Percentiles rank a stretch among this genome's conserved stretches.
Conservation (phyloP, 2,329 filamentous ascomycete species). For the Aureobasidium zeae region DNA sequence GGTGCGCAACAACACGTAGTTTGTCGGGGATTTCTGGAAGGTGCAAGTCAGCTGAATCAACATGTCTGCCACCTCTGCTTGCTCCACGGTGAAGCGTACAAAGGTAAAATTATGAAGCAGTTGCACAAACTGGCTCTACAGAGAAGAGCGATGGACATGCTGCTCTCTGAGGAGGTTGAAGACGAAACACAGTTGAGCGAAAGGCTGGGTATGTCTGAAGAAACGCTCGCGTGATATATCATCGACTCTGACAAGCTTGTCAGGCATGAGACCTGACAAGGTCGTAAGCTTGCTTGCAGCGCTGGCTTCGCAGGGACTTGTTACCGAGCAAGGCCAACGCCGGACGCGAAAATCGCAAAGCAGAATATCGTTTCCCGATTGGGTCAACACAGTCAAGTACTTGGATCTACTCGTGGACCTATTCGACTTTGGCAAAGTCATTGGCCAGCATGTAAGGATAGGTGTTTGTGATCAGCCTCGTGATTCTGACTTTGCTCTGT, state of each 20-base stretch:
- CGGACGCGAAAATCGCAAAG: constrained; percentile 2
- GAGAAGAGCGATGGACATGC: not conserved
- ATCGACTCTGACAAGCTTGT: not conserved
- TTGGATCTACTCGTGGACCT: not conserved
- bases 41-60: constrained; percentile 27
- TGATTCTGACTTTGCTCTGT: not conserved
- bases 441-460: constrained; percentile 9
- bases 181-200: not conserved
- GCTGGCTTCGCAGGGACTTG: not conserved
- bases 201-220: constrained; percentile 2
- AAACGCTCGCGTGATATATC: not conserved
- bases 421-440: constrained; percentile 1
- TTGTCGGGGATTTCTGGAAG: constrained; percentile 33
- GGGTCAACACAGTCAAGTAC: not conserved
- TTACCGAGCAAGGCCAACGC: not conserved
- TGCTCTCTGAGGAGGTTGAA: not conserved
- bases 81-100: constrained; percentile 20
- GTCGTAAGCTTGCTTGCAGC: not conserved
- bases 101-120: not conserved
- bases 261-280: not conserved
- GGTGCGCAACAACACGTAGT: constrained; percentile 32
- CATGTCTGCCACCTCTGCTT: constrained; percentile 38
- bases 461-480: not conserved
- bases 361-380: not conserved
- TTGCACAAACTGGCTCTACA: not conserved